A percentile compares a stretch with the other conserved stretches of the same genome.
These are phyloP conservation scores for Aspergillus sp. DNA, from an alignment of 2,329 filamentous ascomycete species.

Conservation along the genomic window DNA sequence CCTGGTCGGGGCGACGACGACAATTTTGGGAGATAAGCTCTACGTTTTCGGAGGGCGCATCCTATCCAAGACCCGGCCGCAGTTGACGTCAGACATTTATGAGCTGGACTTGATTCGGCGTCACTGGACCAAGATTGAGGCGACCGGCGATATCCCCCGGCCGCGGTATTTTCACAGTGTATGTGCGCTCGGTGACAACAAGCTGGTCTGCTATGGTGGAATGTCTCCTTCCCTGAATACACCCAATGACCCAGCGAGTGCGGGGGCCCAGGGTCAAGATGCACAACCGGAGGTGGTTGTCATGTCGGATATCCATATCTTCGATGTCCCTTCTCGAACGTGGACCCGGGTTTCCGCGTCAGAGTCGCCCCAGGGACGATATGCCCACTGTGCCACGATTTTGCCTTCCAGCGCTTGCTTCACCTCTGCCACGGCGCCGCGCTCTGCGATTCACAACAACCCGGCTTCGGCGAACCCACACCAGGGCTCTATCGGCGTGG, in stretches of 20 bases:
- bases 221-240: constrained; percentile 76
- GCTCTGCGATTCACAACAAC: constrained; percentile 88
- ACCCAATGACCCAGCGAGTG: constrained; percentile 41
- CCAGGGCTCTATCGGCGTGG: constrained; percentile 82
- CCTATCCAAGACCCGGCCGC: constrained; percentile 77
- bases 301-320: constrained; percentile 98
- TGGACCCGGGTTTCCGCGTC: constrained; percentile 83
- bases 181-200: constrained; percentile 88
- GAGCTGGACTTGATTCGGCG: constrained; percentile 87
- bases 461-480: constrained; percentile 79
- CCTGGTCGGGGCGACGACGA: constrained; percentile 91
- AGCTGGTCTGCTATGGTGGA: constrained; percentile 95
- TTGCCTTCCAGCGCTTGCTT: constrained; percentile 85
- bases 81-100: constrained; percentile 86
- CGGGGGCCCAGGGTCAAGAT: constrained; percentile 50
- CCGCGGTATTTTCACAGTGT: constrained; percentile 97
- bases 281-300: constrained; percentile 84
- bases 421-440: constrained; percentile 75
- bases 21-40: constrained; percentile 89
- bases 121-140: constrained; percentile 90
- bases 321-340: constrained; percentile 74
- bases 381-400: constrained; percentile 94
- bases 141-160: constrained; percentile 79
- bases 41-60: constrained; percentile 95
- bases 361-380: constrained; percentile 86